phyloP scores from a whole-genome alignment of 1,139 yeast species.

The Scheffersomyces stambukii region DNA sequence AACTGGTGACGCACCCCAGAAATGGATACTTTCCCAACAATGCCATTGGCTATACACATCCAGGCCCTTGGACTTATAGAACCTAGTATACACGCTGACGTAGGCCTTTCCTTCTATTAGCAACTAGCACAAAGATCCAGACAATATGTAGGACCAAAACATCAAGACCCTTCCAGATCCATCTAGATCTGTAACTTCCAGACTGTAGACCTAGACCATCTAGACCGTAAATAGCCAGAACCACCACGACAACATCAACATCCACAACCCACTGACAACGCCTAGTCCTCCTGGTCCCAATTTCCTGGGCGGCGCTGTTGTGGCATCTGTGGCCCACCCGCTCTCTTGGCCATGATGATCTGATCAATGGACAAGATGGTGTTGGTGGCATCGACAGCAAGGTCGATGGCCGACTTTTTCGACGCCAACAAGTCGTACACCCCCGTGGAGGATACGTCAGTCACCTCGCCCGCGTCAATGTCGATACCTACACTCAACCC shows the following conservation, averaged over 20 bases:
- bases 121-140: too few species aligned
- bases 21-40: too few species aligned
- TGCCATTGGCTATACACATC: too few species aligned
- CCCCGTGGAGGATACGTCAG: slow-evolving; percentile 65
- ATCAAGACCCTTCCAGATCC: too few species aligned
- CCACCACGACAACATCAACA: slow-evolving; percentile 1
- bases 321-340: slow-evolving; percentile 96
- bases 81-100: too few species aligned
- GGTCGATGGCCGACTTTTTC: slow-evolving; percentile 81
- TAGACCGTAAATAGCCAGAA: neutral
- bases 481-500: slow-evolving; percentile 47
- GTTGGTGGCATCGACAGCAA: slow-evolving; percentile 93
- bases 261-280: too few species aligned
- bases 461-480: slow-evolving; percentile 68
- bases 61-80: too few species aligned
- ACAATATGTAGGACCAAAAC: too few species aligned
- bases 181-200: too few species aligned
- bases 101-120: too few species aligned
- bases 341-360: slow-evolving; percentile 90
- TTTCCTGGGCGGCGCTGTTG: slow-evolving; percentile 86
- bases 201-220: too few species aligned
- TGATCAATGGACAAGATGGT: slow-evolving; percentile 89
- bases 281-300: slow-evolving; percentile 96
- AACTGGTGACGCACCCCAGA: too few species aligned
- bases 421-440: slow-evolving; percentile 78